Percentiles rank a stretch among this genome's conserved stretches.
These are phyloP conservation scores for Stellera chamaejasme DNA, from an alignment of 345 rosid species.

Conservation along the genomic window DNA sequence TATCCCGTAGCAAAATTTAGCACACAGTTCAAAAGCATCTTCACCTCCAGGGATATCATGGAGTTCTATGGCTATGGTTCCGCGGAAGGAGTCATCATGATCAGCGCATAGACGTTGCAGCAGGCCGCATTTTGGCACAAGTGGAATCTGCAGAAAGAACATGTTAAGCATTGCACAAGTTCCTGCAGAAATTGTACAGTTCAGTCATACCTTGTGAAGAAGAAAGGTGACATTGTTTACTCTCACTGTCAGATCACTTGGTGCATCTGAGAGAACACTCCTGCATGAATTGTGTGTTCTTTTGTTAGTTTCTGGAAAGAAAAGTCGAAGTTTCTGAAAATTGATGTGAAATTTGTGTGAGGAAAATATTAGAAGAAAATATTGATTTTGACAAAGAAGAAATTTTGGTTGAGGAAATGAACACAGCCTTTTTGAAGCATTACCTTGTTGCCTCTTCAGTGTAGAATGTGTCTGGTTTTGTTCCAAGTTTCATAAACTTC, in stretches of 20 bases:
- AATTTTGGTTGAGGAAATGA: too few species aligned
- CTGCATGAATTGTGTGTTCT: slow-evolving; percentile 28
- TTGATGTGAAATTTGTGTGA: too few species aligned
- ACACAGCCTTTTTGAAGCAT: too few species aligned
- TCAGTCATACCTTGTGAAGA: slow-evolving; percentile 69
- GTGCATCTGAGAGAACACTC: slow-evolving; percentile 61
- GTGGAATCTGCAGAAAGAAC: slow-evolving; percentile 61
- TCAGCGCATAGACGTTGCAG: slow-evolving; percentile 52
- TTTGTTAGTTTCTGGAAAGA: too few species aligned
- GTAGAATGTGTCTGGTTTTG: slow-evolving; percentile 79
- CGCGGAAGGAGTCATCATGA: slow-evolving; percentile 29
- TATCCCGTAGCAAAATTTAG: slow-evolving; percentile 92
- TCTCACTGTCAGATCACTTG: slow-evolving; percentile 52
- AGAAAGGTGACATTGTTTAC: slow-evolving; percentile 57
- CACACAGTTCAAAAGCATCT: slow-evolving; percentile 90
- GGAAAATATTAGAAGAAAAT: too few species aligned
- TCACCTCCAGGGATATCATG: slow-evolving; percentile 93
- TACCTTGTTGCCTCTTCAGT: slow-evolving; percentile 92
- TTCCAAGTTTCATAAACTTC: slow-evolving; percentile 97
- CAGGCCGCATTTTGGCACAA: slow-evolving; percentile 87
- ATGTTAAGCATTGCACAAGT: slow-evolving; percentile 16
- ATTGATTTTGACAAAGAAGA: too few species aligned
- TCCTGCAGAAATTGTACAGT: not conserved
- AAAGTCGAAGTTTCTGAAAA: too few species aligned
- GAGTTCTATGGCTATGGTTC: slow-evolving; percentile 46